These are phyloP conservation scores for Aureobasidium leucospermi DNA, from an alignment of 2,329 filamentous ascomycete genomes.

Conservation along the genomic window DNA sequence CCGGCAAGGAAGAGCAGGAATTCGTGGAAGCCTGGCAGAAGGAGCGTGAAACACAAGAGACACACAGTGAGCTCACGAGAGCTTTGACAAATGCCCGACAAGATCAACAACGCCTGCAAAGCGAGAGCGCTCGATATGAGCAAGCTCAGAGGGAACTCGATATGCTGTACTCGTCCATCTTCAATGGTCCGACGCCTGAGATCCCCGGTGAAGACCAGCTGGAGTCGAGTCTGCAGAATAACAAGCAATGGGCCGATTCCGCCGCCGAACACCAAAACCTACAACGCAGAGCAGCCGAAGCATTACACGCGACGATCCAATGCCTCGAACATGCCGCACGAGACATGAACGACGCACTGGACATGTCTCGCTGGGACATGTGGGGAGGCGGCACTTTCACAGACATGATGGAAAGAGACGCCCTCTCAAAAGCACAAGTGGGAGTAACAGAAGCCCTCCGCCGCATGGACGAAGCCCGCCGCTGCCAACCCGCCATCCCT, in stretches of 20 bases:
- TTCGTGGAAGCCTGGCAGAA: slow-evolving; percentile 48
- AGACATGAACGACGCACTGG: slow-evolving; percentile 38
- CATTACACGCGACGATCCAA: slow-evolving; percentile 29
- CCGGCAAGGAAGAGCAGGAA: slow-evolving; percentile 48
- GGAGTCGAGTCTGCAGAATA: slow-evolving; percentile 26
- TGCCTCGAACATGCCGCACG: slow-evolving; percentile 30
- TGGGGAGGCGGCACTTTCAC: slow-evolving; percentile 43
- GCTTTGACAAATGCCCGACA: slow-evolving; percentile 36
- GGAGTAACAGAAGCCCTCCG: slow-evolving; percentile 33
- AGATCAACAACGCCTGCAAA: slow-evolving; percentile 32
- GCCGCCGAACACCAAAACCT: slow-evolving; percentile 33
- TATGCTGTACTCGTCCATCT: slow-evolving; percentile 47
- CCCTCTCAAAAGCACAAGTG: slow-evolving; percentile 42
- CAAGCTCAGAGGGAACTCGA: slow-evolving; percentile 43
- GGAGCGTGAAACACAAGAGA: slow-evolving; percentile 39
- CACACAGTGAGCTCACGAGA: slow-evolving; percentile 33
- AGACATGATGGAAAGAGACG: slow-evolving; percentile 49
- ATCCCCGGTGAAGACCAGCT: slow-evolving; percentile 48
- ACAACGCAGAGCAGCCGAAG: slow-evolving; percentile 33
- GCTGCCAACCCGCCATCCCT: slow-evolving; percentile 20
- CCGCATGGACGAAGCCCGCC: slow-evolving; percentile 21
- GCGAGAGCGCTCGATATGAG: slow-evolving; percentile 29
- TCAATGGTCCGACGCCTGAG: slow-evolving; percentile 45
- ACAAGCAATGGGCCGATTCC: slow-evolving; percentile 13
- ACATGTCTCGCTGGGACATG: slow-evolving; percentile 39